phyloP scores from a whole-genome alignment of 2,329 filamentous ascomycete genomes.

The Cercospora sp. region DNA sequence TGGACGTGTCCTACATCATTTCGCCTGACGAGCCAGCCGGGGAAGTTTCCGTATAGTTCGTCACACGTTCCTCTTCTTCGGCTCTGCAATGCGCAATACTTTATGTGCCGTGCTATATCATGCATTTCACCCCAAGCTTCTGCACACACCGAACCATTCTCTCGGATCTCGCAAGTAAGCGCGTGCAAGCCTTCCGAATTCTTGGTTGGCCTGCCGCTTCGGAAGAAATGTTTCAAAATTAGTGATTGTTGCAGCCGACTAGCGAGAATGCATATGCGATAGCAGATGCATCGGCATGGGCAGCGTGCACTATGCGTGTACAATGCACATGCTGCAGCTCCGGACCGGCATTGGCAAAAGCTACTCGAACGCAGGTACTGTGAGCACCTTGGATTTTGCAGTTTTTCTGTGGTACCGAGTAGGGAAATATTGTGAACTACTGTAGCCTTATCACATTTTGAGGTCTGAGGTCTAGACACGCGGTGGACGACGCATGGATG shows the following conservation, averaged over 20 bases:
- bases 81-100: background rate
- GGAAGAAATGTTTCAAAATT: background rate
- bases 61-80: background rate
- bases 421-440: background rate
- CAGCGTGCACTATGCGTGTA: background rate
- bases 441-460: background rate
- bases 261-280: background rate
- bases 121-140: background rate
- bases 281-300: background rate
- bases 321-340: background rate
- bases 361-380: background rate
- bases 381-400: background rate
- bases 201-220: background rate
- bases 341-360: background rate
- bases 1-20: background rate
- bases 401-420: background rate
- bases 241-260: conserved; percentile 2
- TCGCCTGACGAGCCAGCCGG: background rate
- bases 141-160: background rate
- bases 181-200: conserved; percentile 2
- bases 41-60: background rate
- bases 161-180: background rate
- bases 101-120: background rate
- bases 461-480: background rate
- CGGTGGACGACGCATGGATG: background rate